phyloP scores from a whole-genome alignment of 768 basidiomycete genomes.

The Pulveroboletus frians region DNA sequence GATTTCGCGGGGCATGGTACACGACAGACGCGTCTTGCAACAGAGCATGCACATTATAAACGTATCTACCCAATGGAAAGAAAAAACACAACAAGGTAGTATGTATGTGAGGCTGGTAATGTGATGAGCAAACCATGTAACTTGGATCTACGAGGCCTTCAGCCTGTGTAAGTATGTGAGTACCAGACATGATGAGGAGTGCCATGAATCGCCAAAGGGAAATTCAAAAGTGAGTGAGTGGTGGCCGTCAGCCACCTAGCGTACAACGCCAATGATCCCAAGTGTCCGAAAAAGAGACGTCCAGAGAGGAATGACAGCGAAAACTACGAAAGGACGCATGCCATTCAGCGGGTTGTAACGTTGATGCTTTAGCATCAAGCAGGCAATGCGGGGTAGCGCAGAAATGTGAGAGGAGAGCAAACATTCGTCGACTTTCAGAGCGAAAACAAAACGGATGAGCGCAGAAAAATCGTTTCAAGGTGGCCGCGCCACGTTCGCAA shows the following conservation, averaged over 20 bases:
- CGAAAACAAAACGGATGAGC: constrained; percentile 2
- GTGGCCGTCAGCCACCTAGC: constrained; percentile 29
- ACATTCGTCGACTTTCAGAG: constrained; percentile 11
- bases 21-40: constrained; percentile 12
- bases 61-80: constrained; percentile 11
- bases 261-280: constrained; percentile 15
- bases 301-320: constrained; percentile 4
- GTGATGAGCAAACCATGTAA: constrained; percentile 16
- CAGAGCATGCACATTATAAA: constrained; percentile 18
- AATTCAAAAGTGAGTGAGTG: constrained; percentile 11
- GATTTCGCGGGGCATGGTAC: constrained; percentile 73
- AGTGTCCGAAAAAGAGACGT: constrained; percentile 13
- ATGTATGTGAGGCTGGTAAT: constrained; percentile 22
- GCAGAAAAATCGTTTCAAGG: constrained; percentile 3
- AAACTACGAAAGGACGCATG: constrained; percentile 7
- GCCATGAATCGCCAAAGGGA: constrained; percentile 2
- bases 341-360: constrained; percentile 3
- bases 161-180: constrained; percentile 31
- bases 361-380: constrained; percentile 26
- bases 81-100: constrained; percentile 19
- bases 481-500: constrained; percentile 7
- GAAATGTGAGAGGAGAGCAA: constrained; percentile 7
- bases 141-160: constrained; percentile 30
- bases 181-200: constrained; percentile 14
- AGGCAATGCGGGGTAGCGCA: constrained; percentile 18